Evolutionary conservation across 208 protist species (phyloP).

Genomic region (Endotrypanum monterogeii): DNA sequence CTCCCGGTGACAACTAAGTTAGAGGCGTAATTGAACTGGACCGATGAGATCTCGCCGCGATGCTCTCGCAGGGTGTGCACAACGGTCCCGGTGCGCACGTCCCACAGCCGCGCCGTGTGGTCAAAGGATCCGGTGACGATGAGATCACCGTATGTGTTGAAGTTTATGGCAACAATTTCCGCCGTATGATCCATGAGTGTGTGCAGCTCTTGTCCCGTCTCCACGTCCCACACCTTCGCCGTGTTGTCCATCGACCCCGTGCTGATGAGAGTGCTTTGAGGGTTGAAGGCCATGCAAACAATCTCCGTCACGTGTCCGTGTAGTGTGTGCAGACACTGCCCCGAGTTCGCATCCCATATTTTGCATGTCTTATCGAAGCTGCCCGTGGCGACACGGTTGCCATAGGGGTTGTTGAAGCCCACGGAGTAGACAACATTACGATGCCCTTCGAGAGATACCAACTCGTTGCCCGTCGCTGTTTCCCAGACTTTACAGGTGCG

Average conservation of each 20-base stretch:
- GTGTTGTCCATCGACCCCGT: conserved; percentile 97
- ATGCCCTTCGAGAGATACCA: conserved; percentile 94
- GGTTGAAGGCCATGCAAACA: conserved; percentile 95
- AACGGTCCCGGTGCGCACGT: conserved; percentile 83
- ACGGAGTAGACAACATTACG: conserved; percentile 96
- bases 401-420: conserved; percentile 96
- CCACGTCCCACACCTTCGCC: conserved; percentile 94
- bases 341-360: conserved; percentile 92
- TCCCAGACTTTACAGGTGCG: conserved; percentile 97
- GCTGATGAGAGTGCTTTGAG: conserved; percentile 88
- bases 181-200: conserved; percentile 93
- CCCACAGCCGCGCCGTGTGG: conserved; percentile 94
- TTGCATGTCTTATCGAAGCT: conserved; percentile 97
- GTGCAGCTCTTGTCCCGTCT: conserved; percentile 89
- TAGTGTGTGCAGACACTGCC: conserved; percentile 91
- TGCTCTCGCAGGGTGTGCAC: conserved; percentile 93
- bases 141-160: conserved; percentile 88
- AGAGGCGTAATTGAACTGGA: conserved; percentile 94
- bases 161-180: conserved; percentile 94
- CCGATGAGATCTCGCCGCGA: conserved; percentile 93
- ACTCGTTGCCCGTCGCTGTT: conserved; percentile 90
- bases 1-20: conserved; percentile 92
- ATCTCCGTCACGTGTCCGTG: conserved; percentile 95
- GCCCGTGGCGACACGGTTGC: conserved; percentile 94
- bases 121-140: conserved; percentile 96